Evolutionary conservation across 139 green algal species (phyloP).

Genomic region (Coelastrella sp.): DNA sequence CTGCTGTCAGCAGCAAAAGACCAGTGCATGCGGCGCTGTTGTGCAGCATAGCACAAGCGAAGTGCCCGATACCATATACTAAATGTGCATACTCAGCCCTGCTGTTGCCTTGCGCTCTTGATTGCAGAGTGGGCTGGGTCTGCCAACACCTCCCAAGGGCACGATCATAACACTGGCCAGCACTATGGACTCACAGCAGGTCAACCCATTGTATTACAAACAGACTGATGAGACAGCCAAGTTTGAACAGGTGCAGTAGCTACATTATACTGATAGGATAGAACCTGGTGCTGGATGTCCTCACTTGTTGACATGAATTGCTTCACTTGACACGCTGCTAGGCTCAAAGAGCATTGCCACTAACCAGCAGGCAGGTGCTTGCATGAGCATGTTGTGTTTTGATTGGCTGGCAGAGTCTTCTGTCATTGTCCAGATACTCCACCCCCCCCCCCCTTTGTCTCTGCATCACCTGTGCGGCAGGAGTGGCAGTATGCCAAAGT

Average conservation of each 20-base stretch:
- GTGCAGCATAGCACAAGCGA: too few relatives aligned
- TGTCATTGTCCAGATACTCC: too few relatives aligned
- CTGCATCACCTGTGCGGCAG: slow-evolving; percentile 39
- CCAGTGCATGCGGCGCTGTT: too few relatives aligned
- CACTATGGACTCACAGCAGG: slow-evolving; percentile 10
- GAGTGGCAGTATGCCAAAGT: slow-evolving; percentile 73
- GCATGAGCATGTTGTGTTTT: background rate
- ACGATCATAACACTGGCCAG: slow-evolving; percentile 15
- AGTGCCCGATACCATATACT: background rate
- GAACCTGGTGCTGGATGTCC: too few relatives aligned
- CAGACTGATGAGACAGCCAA: slow-evolving; percentile 67
- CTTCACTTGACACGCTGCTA: background rate
- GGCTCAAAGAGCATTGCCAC: background rate
- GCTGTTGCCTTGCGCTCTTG: background rate
- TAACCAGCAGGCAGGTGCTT: too few relatives aligned
- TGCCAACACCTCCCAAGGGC: background rate
- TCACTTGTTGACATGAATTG: too few relatives aligned
- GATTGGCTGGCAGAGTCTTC: too few relatives aligned
- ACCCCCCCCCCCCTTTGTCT: too few relatives aligned
- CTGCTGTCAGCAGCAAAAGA: too few relatives aligned
- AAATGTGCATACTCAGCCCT: background rate
- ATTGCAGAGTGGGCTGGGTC: background rate
- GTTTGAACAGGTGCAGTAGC: slow-evolving; percentile 65
- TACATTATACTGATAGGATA: background rate
- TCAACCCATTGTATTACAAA: slow-evolving; percentile 61